These are phyloP conservation scores for Botryotinia calthae DNA, from an alignment of 2,329 filamentous ascomycete species.

Conservation along the genomic window DNA sequence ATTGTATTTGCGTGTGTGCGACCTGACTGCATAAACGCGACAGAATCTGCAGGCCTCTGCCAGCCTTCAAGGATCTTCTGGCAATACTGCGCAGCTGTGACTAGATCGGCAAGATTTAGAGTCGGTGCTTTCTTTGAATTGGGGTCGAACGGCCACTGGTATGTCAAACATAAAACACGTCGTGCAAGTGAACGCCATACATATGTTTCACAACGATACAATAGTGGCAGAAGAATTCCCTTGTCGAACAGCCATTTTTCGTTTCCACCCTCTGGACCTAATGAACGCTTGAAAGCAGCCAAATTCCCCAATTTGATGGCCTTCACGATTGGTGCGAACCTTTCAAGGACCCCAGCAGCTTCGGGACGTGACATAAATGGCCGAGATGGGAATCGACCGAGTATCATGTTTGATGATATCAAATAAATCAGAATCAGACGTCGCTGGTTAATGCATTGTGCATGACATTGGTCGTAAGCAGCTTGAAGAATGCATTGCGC, in stretches of 20 bases:
- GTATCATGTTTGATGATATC: constrained; percentile 76
- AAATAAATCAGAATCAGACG: constrained; percentile 80
- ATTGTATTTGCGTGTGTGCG: constrained; percentile 47
- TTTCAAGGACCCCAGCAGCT: constrained; percentile 58
- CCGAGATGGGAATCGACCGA: constrained; percentile 76
- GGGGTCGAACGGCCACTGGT: constrained; percentile 61
- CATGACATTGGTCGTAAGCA: constrained; percentile 75
- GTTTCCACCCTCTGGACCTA: constrained; percentile 53
- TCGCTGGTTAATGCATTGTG: constrained; percentile 73
- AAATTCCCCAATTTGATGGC: constrained; percentile 75
- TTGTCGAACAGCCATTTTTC: constrained; percentile 73
- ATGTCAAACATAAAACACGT: constrained; percentile 74
- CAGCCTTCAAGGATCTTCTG: constrained; percentile 64
- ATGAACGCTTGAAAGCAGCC: constrained; percentile 65
- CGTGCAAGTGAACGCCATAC: constrained; percentile 82
- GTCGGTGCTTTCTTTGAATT: constrained; percentile 66
- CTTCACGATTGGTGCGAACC: constrained; percentile 70
- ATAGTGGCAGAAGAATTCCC: constrained; percentile 71
- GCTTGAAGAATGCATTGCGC: constrained; percentile 73
- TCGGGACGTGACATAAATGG: constrained; percentile 68
- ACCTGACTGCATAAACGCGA: constrained; percentile 31
- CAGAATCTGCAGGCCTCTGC: constrained; percentile 37
- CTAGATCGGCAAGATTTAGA: constrained; percentile 68
- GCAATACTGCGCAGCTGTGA: constrained; percentile 60
- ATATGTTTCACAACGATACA: constrained; percentile 74